Evolutionary conservation across 1,139 yeast species (phyloP).

Genomic region (Saccharomyces hybrid): DNA sequence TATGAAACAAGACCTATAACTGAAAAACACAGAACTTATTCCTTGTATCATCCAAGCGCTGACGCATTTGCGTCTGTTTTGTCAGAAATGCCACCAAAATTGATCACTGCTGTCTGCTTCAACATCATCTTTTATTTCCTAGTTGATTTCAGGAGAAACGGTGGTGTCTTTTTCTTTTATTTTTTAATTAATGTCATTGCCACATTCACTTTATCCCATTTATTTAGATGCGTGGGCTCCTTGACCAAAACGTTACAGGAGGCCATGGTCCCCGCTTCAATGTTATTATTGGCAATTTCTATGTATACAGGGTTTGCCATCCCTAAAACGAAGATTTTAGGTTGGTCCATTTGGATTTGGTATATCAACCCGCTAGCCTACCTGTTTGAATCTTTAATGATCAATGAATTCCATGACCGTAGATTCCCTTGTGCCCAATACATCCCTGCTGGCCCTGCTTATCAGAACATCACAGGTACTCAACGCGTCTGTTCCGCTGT

Average conservation of each 20-base stretch:
- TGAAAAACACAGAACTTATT: slow-evolving; percentile 70
- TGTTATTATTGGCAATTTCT: slow-evolving; percentile 51
- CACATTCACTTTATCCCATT: slow-evolving; percentile 59
- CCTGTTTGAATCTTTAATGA: slow-evolving; percentile 59
- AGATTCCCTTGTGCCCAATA: slow-evolving; percentile 38
- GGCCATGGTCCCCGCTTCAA: slow-evolving; percentile 68
- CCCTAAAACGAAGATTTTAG: slow-evolving; percentile 58
- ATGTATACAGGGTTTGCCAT: slow-evolving; percentile 71
- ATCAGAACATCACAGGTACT: slow-evolving; percentile 34
- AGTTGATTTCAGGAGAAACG: slow-evolving; percentile 54
- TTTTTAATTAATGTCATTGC: slow-evolving; percentile 46
- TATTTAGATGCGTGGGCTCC: slow-evolving; percentile 68
- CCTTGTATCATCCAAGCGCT: slow-evolving; percentile 70
- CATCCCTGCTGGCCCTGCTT: slow-evolving; percentile 48
- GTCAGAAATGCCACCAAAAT: slow-evolving; percentile 59
- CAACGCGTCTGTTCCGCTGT: slow-evolving; percentile 52
- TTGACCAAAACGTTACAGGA: slow-evolving; percentile 50
- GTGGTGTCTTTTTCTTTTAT: slow-evolving; percentile 66
- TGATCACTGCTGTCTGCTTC: slow-evolving; percentile 48
- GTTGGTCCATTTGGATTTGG: slow-evolving; percentile 78
- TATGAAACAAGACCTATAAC: slow-evolving; percentile 72
- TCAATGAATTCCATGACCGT: slow-evolving; percentile 40
- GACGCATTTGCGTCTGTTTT: slow-evolving; percentile 64
- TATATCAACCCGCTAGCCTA: slow-evolving; percentile 66
- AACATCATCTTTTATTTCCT: slow-evolving; percentile 59